Conservation (phyloP, 805 yeast species). For the Metschnikowia arizonensis region DNA sequence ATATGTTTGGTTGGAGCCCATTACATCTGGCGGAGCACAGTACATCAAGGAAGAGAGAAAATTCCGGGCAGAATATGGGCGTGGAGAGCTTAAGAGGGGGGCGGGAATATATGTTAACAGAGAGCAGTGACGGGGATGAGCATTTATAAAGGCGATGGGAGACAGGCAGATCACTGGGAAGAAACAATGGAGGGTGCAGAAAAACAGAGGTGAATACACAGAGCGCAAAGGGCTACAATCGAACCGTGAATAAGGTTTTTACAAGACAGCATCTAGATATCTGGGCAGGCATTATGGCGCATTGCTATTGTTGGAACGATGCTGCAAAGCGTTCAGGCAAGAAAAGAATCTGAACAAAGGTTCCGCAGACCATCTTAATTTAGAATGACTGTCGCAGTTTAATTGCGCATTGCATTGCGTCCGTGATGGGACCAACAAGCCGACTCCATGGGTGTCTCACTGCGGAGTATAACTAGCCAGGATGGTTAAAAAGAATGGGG, state of each 20-base stretch:
- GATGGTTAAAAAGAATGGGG: not conserved
- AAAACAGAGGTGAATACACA: not conserved
- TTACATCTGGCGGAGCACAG: constrained; percentile 2
- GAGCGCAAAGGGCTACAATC: not conserved
- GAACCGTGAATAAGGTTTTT: constrained; percentile 1
- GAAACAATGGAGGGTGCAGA: constrained; percentile 2
- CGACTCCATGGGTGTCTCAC: not conserved
- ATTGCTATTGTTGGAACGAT: not conserved
- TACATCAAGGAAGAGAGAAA: not conserved
- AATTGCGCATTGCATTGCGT: constrained; percentile 5
- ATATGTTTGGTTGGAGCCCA: constrained; percentile 44
- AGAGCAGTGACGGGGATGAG: not conserved
- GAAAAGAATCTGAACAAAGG: constrained; percentile 2
- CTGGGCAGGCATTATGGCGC: not conserved
- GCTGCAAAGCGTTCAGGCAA: constrained; percentile 2
- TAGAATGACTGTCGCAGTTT: constrained; percentile 2
- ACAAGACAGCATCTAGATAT: not conserved
- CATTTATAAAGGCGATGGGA: not conserved
- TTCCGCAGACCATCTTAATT: not conserved
- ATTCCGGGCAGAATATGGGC: not conserved
- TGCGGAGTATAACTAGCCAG: not conserved
- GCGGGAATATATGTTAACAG: not conserved
- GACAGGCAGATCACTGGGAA: not conserved
- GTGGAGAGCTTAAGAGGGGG: too few relatives aligned
- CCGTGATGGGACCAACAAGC: not conserved